Evolutionary conservation across 2,329 filamentous ascomycete species (phyloP).

Genomic region (Neofusicoccum ribis): DNA sequence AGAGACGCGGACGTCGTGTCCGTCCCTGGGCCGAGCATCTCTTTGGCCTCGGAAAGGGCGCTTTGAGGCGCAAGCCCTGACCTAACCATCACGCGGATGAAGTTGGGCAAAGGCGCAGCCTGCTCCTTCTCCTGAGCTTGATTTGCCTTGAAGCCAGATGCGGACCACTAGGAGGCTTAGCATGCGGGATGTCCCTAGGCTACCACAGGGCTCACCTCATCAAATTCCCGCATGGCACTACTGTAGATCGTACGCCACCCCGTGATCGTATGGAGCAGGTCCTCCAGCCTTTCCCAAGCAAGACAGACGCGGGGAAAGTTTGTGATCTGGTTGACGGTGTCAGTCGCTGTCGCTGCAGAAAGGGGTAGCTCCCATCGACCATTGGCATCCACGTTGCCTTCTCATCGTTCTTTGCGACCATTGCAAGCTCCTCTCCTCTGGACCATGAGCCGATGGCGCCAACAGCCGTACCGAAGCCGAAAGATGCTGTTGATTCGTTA

Average conservation of each 20-base stretch:
- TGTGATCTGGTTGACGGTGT: neutral
- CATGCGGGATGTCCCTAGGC: neutral
- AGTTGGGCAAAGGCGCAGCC: neutral
- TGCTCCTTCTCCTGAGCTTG: neutral
- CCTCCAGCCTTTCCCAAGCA: neutral
- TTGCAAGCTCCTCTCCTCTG: neutral
- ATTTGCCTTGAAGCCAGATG: neutral
- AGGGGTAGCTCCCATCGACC: neutral
- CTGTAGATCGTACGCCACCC: neutral
- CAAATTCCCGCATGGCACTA: neutral
- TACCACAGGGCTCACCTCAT: neutral
- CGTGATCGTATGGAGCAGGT: neutral
- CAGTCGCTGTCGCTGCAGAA: neutral
- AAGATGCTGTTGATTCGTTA: neutral
- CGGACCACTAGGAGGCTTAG: neutral
- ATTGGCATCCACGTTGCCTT: constrained; percentile 2
- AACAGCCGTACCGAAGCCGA: neutral
- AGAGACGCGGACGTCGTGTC: constrained; percentile 1
- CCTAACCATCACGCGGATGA: neutral
- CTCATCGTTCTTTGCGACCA: constrained; percentile 4
- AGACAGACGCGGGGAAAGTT: neutral
- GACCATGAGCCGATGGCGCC: neutral
- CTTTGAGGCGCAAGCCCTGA: neutral
- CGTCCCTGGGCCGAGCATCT: constrained; percentile 1
- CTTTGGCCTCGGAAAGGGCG: neutral